Base-by-base conservation (phyloP, 2,329 filamentous ascomycete species). In the Alternaria panax region DNA sequence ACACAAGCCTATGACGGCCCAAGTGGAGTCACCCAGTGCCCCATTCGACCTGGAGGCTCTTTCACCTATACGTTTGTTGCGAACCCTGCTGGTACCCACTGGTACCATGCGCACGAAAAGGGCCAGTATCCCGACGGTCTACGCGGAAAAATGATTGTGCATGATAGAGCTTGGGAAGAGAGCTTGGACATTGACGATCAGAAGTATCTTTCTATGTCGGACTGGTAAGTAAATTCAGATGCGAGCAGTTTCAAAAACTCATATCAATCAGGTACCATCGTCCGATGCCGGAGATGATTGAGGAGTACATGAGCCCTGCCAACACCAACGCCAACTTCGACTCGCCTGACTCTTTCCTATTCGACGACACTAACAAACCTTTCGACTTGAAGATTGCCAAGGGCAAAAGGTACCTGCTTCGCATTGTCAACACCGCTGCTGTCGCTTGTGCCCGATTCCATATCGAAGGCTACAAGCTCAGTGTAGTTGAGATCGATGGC, bases 1-100 rank as follows among this genome's bases (percentile, higher is more conserved):
- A 88, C 86, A 0, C 85, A 82, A 9, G 81, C 88, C 50, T 92
- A 92, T 88, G 91, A 94, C 75, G 91, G 91, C 8, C 82, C 89
- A 47, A 92, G 93, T 88, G 90, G 93, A 73, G 90, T 92, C 0
- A 86, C 89, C 0, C 90, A 76, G 50, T 73, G 71, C 27, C 71
- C 70, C 0, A 88, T 92, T 46, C 82, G 86, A 0, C 87, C 90
- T 0, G 87, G 86, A 1, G 78, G 82, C 2, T 85, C 80, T 1
- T 89, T 90, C 62, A 87, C 84, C 0, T 93, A 92, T 73, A 85
- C 85, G 16, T 92, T 92, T 72, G 86, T 86, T 0, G 83, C 56
- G 70, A 83, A 59, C 75, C 81, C 72, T 71, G 76, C 51, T 78
- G 85, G 85, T 16, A 85, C 83, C 2, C 84, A 85, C 61, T 87